phyloP scores from a whole-genome alignment of 2,329 filamentous ascomycete genomes.

The Nemania sp. region DNA sequence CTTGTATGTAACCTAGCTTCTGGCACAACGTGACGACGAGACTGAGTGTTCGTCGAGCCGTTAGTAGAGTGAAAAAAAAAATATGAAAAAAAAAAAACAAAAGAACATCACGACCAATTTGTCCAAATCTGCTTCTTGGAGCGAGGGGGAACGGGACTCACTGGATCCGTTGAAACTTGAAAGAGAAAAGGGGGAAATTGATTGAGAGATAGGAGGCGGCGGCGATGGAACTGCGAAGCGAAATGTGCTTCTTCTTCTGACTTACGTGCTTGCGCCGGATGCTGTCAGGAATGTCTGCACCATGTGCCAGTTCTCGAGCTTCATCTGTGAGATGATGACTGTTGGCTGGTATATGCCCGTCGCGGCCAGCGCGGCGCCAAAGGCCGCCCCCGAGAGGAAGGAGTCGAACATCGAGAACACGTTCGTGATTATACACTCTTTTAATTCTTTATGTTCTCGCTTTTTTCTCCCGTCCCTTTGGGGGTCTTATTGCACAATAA shows the following conservation, averaged over 20 bases:
- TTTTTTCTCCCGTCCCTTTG: neutral
- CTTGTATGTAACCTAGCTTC: conserved; percentile 46
- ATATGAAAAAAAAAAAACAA: conserved; percentile 11
- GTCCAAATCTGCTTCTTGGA: no score
- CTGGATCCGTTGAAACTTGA: neutral
- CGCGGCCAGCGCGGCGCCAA: conserved; percentile 64
- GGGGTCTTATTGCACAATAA: neutral
- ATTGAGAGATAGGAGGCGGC: neutral
- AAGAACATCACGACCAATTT: no score
- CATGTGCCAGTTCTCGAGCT: conserved; percentile 67
- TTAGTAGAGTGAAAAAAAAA: no score
- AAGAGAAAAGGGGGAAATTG: neutral
- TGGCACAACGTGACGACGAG: conserved; percentile 51
- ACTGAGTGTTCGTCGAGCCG: conserved; percentile 11
- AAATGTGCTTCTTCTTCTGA: conserved; percentile 17
- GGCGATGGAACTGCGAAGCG: neutral
- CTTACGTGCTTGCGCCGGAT: conserved; percentile 65
- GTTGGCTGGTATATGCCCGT: conserved; percentile 64
- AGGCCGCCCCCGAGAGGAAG: conserved; percentile 58
- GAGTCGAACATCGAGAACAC: conserved; percentile 15
- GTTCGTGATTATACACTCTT: neutral
- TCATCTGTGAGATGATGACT: conserved; percentile 65
- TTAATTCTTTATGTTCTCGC: neutral
- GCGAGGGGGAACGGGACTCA: neutral
- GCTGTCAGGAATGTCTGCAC: conserved; percentile 66